These are phyloP conservation scores for Exophiala bonariae DNA, from an alignment of 2,329 filamentous ascomycete genomes.

Conservation along the genomic window DNA sequence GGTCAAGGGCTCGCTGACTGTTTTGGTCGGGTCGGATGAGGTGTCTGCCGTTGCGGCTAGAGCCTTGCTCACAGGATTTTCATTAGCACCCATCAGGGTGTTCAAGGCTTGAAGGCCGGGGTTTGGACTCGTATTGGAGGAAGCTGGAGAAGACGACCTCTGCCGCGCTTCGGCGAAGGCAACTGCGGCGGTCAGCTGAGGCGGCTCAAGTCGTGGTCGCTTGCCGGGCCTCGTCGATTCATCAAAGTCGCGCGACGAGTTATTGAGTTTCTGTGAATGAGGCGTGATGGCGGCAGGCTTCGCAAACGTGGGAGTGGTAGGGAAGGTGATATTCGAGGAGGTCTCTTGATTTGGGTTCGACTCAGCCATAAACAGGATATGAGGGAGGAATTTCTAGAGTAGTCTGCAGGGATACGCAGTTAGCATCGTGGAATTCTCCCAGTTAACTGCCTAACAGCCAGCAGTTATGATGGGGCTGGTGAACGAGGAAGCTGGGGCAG, in stretches of 20 bases:
- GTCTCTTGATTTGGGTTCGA: not conserved
- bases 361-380: slow-evolving; percentile 1
- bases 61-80: slow-evolving; percentile 33
- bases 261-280: not conserved
- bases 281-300: not conserved
- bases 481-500: not conserved
- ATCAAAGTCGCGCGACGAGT: slow-evolving; percentile 15
- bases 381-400: not conserved
- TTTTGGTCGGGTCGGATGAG: slow-evolving; percentile 37
- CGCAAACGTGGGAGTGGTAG: slow-evolving; percentile 1
- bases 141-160: slow-evolving; percentile 29
- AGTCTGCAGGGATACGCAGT: not conserved
- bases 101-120: slow-evolving; percentile 43
- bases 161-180: slow-evolving; percentile 50
- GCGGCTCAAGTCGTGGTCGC: slow-evolving; percentile 36
- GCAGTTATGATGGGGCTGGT: not conserved
- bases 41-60: slow-evolving; percentile 12
- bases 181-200: slow-evolving; percentile 53
- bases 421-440: not conserved
- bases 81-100: slow-evolving; percentile 34
- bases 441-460: not conserved
- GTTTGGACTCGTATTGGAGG: slow-evolving; percentile 37
- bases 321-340: not conserved
- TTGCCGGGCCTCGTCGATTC: slow-evolving; percentile 36
- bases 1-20: slow-evolving; percentile 50